Base-by-base conservation (phyloP, 495 filamentous ascomycete genomes). In the Peziza echinospora region DNA sequence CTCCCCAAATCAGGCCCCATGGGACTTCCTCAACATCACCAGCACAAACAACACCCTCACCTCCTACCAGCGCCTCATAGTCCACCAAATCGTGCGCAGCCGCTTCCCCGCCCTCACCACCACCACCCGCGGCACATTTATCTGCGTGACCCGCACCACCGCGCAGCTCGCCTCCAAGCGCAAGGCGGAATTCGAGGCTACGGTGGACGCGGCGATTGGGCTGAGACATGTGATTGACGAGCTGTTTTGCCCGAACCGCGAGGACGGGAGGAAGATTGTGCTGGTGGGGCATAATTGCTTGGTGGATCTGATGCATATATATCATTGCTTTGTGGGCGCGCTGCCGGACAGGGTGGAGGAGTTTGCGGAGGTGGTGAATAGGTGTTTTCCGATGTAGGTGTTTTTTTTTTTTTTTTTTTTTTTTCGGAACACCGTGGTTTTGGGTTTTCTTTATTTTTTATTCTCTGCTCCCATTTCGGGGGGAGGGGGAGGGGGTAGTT, bases 271-370 rank as follows among this genome's bases (percentile, higher is more conserved):
- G 17, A 58, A 61, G 19, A 67, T 69, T 10, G 62, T 78, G 0
- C 52, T 87, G 6, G 70, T 87, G 8, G 80, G 81, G 0, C 82
- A 93, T 59, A 91, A 89, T 55, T 60, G 78, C 21, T 80, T 89
- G 49, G 69, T 67, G 3, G 84, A 91, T 57, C 57, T 91, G 19
- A 66, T 77, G 24, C 82, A 81, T 55, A 64, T 91, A 48, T 80
- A 77, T 55, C 57, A 64, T 22, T 73, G 69, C 47, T 89, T 87
- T 57, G 63, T 85, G 43, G 76, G 80, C 1, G 52, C 61, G 0
- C 62, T 91, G 7, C 83, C 81, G 3, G 61, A 67, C 10, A 69
- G 61, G 5, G 60, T 81, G 3, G 64, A 69, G 39, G 71, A 76
- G 22, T 85, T 85, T 54, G 64, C 73, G 28, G 37, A 55, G 2